Percentiles rank a stretch among this genome's conserved stretches.
Evolutionary conservation across 768 basidiomycete genomes (phyloP).

Genomic region (Suillus brevipes): DNA sequence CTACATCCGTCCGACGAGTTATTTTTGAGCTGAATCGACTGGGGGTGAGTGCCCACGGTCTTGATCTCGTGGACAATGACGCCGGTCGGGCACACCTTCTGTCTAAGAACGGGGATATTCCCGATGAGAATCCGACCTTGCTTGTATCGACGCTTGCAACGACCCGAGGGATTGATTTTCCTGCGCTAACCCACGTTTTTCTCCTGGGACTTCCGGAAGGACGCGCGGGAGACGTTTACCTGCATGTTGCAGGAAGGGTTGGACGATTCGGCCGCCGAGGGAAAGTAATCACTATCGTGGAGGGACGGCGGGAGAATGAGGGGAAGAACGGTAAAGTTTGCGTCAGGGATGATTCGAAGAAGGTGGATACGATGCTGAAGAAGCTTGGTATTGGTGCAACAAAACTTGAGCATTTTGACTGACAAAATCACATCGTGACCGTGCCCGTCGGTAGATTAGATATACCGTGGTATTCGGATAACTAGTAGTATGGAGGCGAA

Average conservation of each 20-base stretch:
- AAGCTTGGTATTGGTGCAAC: conserved; percentile 46
- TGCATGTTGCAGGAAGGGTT: conserved; percentile 75
- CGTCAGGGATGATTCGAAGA: conserved; percentile 36
- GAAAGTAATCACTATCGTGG: conserved; percentile 65
- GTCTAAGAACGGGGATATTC: conserved; percentile 28
- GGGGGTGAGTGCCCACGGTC: conserved; percentile 64
- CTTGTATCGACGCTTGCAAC: conserved; percentile 71
- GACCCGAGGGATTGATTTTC: conserved; percentile 72
- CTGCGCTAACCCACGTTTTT: conserved; percentile 73
- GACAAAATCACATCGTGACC: neutral
- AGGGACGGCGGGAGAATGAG: conserved; percentile 34
- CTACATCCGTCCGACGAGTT: conserved; percentile 58
- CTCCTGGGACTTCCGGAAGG: conserved; percentile 61
- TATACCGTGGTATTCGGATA: conserved; percentile 1
- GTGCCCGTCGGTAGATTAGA: conserved; percentile 5
- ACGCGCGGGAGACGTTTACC: conserved; percentile 56
- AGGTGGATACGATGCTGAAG: conserved; percentile 45
- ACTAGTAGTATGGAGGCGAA: neutral
- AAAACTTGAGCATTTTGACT: conserved; percentile 55
- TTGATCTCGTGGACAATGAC: conserved; percentile 52
- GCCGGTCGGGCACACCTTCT: conserved; percentile 46
- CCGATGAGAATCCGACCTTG: conserved; percentile 55
- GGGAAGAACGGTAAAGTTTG: conserved; percentile 27
- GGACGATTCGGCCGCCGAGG: conserved; percentile 68
- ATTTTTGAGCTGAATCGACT: conserved; percentile 63